phyloP scores from a whole-genome alignment of 2,329 filamentous ascomycete species.

The Cordyceps militaris region DNA sequence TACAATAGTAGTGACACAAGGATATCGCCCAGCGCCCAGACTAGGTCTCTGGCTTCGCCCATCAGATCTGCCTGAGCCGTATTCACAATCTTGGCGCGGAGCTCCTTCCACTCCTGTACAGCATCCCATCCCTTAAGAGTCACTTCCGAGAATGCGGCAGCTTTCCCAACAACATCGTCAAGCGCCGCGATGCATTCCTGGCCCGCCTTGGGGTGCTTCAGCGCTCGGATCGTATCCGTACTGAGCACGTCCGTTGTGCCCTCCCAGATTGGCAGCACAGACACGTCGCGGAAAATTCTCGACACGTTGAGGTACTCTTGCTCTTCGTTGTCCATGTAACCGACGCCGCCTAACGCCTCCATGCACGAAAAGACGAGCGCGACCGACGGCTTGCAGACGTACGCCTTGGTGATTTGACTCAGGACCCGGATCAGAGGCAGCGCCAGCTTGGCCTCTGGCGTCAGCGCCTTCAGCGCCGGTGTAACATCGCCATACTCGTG shows the following conservation, averaged over 20 bases:
- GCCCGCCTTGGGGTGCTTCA: conserved; percentile 38
- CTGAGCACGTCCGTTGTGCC: conserved; percentile 66
- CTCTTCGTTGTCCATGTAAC: conserved; percentile 57
- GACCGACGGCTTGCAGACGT: conserved; percentile 44
- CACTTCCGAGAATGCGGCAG: conserved; percentile 19
- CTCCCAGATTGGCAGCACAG: conserved; percentile 62
- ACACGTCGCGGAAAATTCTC: conserved; percentile 57
- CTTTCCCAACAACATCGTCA: conserved; percentile 30
- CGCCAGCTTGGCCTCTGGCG: conserved; percentile 27
- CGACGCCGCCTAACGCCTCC: conserved; percentile 59
- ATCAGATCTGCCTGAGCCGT: conserved; percentile 34
- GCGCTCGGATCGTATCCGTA: conserved; percentile 39
- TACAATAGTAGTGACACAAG: conserved; percentile 36
- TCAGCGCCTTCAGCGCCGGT: conserved; percentile 23
- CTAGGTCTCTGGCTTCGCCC: conserved; percentile 37
- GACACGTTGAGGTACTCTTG: conserved; percentile 60
- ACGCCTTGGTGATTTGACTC: conserved; percentile 54
- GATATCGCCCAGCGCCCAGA: conserved; percentile 38
- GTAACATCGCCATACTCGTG: conserved; percentile 11
- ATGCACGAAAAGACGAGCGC: conserved; percentile 49
- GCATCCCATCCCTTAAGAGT: conserved; percentile 25
- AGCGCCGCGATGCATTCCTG: conserved; percentile 34
- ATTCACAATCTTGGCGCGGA: conserved; percentile 31
- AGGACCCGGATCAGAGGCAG: conserved; percentile 47
- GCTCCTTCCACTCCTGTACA: conserved; percentile 30